These are phyloP conservation scores for Chrysosporium keratinophilum DNA, from an alignment of 2,329 filamentous ascomycete genomes.

Conservation along the genomic window DNA sequence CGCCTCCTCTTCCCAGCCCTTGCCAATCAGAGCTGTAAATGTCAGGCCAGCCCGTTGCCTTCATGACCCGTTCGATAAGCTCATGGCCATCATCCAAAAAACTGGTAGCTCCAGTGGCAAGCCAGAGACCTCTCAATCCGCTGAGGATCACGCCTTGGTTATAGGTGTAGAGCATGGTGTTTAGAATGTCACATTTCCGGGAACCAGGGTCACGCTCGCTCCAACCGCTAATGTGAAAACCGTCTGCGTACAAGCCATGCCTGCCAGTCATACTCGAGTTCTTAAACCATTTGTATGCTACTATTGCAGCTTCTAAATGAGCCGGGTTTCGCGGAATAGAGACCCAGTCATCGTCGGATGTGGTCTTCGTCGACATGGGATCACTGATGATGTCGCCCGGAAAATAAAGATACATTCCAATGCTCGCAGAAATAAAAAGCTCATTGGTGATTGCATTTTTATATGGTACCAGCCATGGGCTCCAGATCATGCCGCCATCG, in stretches of 20 bases:
- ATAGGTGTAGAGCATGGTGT: slow-evolving; percentile 89
- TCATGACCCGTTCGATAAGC: slow-evolving; percentile 64
- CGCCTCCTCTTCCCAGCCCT: slow-evolving; percentile 65
- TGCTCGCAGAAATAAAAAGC: slow-evolving; percentile 72
- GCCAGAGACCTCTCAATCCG: slow-evolving; percentile 68
- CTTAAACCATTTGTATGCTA: slow-evolving; percentile 72
- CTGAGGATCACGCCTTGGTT: slow-evolving; percentile 88
- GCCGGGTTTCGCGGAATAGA: slow-evolving; percentile 46
- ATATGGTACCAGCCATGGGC: slow-evolving; percentile 66
- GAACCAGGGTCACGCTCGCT: slow-evolving; percentile 49
- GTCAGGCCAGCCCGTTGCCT: slow-evolving; percentile 62
- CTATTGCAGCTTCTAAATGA: slow-evolving; percentile 62
- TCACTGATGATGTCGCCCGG: slow-evolving; percentile 66
- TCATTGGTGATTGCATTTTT: slow-evolving; percentile 97
- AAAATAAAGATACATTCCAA: slow-evolving; percentile 82
- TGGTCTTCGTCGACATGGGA: slow-evolving; percentile 43
- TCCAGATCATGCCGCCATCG: slow-evolving; percentile 85
- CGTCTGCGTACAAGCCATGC: slow-evolving; percentile 69
- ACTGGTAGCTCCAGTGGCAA: slow-evolving; percentile 57
- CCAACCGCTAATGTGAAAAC: slow-evolving; percentile 71
- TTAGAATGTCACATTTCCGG: slow-evolving; percentile 64
- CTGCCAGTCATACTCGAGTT: slow-evolving; percentile 68
- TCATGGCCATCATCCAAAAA: slow-evolving; percentile 71
- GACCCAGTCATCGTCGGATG: slow-evolving; percentile 21
- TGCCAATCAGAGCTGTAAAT: slow-evolving; percentile 47